phyloP scores from a whole-genome alignment of 768 basidiomycete species.

The Naganishia kalamii region DNA sequence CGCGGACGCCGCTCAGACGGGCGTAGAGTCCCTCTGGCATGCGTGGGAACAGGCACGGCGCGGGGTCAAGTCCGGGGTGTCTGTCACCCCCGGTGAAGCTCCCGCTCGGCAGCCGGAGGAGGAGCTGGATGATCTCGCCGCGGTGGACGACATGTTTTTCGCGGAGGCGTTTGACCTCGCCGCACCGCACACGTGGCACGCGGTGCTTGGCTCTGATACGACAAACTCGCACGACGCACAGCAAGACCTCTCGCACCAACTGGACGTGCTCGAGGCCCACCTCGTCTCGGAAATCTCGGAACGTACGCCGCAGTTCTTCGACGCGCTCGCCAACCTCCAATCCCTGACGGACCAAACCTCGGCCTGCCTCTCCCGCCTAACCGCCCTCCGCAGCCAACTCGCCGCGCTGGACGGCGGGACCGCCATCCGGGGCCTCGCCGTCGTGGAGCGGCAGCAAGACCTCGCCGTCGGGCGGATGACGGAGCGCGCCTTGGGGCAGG shows the following conservation, averaged over 20 bases:
- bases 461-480: conserved; percentile 54
- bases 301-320: conserved; percentile 89
- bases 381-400: conserved; percentile 63
- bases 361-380: conserved; percentile 69
- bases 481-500: conserved; percentile 53
- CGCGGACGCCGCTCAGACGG: conserved; percentile 27
- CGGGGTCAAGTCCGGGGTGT: background rate
- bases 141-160: conserved; percentile 79
- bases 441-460: conserved; percentile 58
- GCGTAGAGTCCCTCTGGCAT: conserved; percentile 10
- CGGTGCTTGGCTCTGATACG: conserved; percentile 41
- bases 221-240: conserved; percentile 57
- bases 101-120: background rate
- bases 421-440: conserved; percentile 70
- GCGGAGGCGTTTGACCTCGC: conserved; percentile 68
- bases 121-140: conserved; percentile 57
- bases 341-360: conserved; percentile 84
- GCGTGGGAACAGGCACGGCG: conserved; percentile 3
- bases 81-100: background rate
- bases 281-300: conserved; percentile 85
- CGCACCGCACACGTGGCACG: conserved; percentile 70
- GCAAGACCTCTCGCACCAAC: conserved; percentile 82
- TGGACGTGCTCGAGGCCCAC: conserved; percentile 90
- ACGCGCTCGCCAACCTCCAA: conserved; percentile 87
- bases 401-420: conserved; percentile 67